Percentiles rank a stretch among this genome's conserved stretches.
These are phyloP conservation scores for Kodamaea jinghongensis DNA, from an alignment of 805 yeast genomes.

Conservation along the genomic window DNA sequence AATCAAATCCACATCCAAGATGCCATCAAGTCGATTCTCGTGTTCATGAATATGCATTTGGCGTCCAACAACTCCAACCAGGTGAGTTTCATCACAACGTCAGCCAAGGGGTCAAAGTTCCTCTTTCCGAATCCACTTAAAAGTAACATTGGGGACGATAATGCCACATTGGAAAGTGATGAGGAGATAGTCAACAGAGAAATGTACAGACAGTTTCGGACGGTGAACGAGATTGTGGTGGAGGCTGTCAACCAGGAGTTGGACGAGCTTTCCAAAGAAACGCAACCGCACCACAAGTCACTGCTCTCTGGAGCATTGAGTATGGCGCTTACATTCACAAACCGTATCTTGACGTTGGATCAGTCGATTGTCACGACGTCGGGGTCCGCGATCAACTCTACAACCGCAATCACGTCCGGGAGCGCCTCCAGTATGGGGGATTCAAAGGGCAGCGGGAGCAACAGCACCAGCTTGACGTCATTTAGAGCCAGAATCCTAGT, in stretches of 20 bases:
- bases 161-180: conserved; percentile 10
- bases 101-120: conserved; percentile 64
- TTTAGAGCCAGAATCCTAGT: conserved; percentile 42
- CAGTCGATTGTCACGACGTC: conserved; percentile 44
- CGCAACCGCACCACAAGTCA: conserved; percentile 13
- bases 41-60: conserved; percentile 83
- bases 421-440: conserved; percentile 13
- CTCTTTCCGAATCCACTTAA: conserved; percentile 56
- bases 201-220: conserved; percentile 83
- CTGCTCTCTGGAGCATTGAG: conserved; percentile 74
- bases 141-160: conserved; percentile 12
- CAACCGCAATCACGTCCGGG: conserved; percentile 24
- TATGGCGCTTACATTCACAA: conserved; percentile 75
- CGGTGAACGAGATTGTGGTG: conserved; percentile 72
- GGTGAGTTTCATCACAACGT: conserved; percentile 78
- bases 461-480: conserved; percentile 21
- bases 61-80: conserved; percentile 80
- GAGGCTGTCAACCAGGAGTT: conserved; percentile 53
- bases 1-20: conserved; percentile 53
- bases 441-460: conserved; percentile 12
- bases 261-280: conserved; percentile 10
- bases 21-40: conserved; percentile 63
- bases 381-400: conserved; percentile 41
- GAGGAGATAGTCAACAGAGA: conserved; percentile 43
- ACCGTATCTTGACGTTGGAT: conserved; percentile 56